These are phyloP conservation scores for Mrakia frigida DNA, from an alignment of 768 basidiomycete genomes.

Conservation along the genomic window DNA sequence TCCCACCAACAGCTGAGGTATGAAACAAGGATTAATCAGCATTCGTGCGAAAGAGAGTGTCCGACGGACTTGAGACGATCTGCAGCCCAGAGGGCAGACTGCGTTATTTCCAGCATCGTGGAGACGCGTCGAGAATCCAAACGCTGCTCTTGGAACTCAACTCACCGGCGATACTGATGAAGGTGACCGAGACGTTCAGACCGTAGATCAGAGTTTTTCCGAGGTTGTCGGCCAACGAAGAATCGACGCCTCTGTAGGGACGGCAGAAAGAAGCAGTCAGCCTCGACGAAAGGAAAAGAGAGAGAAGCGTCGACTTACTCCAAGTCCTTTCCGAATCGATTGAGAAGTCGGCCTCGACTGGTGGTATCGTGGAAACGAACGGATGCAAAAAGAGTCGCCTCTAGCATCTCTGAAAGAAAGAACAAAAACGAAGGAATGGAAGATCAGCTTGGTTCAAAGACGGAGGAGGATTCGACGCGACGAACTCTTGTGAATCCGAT, in stretches of 20 bases:
- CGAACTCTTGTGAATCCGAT: conserved; percentile 65
- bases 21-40: not conserved
- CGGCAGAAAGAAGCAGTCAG: not conserved
- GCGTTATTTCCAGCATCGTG: too few relatives aligned
- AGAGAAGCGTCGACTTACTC: conserved; percentile 71
- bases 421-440: conserved; percentile 33
- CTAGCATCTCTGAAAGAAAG: conserved; percentile 52
- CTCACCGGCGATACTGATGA: conserved; percentile 51
- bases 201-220: conserved; percentile 60
- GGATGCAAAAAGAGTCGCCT: conserved; percentile 76
- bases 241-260: not conserved
- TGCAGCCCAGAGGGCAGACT: too few relatives aligned
- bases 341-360: conserved; percentile 62
- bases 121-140: not conserved
- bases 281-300: too few relatives aligned
- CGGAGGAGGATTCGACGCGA: not conserved
- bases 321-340: conserved; percentile 63
- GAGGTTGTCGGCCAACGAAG: conserved; percentile 71
- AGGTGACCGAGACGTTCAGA: conserved; percentile 64
- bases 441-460: conserved; percentile 32
- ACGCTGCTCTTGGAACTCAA: not conserved
- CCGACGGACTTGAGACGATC: too few relatives aligned
- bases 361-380: conserved; percentile 92
- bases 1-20: conserved; percentile 67
- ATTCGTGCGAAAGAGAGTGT: not conserved